These are phyloP conservation scores for Leccinum insigne DNA, from an alignment of 1,284 basidiomycete species.

Conservation along the genomic window DNA sequence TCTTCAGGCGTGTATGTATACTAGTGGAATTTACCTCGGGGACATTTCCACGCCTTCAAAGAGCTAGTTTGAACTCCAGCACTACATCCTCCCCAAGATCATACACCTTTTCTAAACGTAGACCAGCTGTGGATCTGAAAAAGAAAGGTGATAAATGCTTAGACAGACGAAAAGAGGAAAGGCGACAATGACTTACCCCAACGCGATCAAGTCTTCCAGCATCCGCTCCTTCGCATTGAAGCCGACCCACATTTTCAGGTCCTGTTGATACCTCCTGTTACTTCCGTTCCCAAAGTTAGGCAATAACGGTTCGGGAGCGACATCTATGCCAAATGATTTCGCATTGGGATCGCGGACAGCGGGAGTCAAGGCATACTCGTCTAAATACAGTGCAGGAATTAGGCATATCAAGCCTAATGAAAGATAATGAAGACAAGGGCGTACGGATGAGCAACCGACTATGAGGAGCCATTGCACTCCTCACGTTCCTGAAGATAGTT, in stretches of 20 bases:
- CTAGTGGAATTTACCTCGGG: not conserved
- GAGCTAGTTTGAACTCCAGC: not conserved
- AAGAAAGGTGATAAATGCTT: not conserved
- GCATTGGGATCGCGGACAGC: not conserved
- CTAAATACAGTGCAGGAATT: not conserved
- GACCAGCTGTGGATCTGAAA: not conserved
- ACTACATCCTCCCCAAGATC: not conserved
- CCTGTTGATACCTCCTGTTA: not conserved
- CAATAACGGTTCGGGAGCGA: not conserved
- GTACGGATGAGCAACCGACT: conserved; percentile 31
- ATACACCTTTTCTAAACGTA: not conserved
- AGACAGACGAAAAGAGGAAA: not conserved
- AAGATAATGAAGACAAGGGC: not conserved
- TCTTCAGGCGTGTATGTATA: too few relatives aligned
- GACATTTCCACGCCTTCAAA: not conserved
- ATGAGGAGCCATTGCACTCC: conserved; percentile 21
- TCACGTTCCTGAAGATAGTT: conserved; percentile 21
- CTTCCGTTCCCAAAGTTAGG: not conserved
- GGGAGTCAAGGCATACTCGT: not conserved
- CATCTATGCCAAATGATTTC: not conserved
- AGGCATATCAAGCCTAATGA: not conserved
- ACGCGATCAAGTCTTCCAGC: not conserved
- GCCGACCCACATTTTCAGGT: not conserved
- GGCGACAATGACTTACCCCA: not conserved
- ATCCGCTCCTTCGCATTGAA: not conserved